Evolutionary conservation across 2,329 filamentous ascomycete species (phyloP).

Genomic region (Colletotrichum sp.): DNA sequence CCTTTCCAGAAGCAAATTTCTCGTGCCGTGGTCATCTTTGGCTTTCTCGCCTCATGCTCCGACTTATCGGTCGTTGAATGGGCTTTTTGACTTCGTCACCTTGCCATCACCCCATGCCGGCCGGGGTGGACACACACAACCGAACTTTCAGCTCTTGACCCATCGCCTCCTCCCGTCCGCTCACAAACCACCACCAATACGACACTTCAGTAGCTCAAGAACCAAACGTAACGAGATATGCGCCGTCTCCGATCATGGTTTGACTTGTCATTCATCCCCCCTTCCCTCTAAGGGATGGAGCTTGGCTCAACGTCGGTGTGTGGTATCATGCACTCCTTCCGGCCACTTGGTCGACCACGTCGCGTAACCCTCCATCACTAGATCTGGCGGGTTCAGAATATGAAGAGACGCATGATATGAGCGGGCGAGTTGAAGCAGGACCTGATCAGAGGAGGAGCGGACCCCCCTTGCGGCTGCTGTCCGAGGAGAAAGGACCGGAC

Average conservation of each 20-base stretch:
- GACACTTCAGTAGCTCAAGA: neutral
- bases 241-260: neutral
- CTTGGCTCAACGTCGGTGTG: neutral
- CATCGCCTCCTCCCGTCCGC: neutral
- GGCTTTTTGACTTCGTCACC: neutral
- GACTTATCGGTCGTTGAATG: neutral
- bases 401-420: neutral
- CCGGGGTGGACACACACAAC: neutral
- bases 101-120: neutral
- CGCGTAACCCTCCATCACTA: neutral
- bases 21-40: neutral
- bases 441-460: neutral
- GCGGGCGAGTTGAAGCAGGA: neutral
- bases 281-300: neutral
- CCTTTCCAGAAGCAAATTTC: neutral
- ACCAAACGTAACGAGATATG: neutral
- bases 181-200: neutral
- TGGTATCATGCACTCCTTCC: neutral
- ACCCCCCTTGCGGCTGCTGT: neutral
- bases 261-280: neutral
- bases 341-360: constrained; percentile 1
- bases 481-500: neutral
- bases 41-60: neutral
- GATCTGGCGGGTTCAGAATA: neutral
- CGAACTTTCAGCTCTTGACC: neutral